Evolutionary conservation across 768 basidiomycete species (phyloP).

Genomic region (Russula griseocarnosa): DNA sequence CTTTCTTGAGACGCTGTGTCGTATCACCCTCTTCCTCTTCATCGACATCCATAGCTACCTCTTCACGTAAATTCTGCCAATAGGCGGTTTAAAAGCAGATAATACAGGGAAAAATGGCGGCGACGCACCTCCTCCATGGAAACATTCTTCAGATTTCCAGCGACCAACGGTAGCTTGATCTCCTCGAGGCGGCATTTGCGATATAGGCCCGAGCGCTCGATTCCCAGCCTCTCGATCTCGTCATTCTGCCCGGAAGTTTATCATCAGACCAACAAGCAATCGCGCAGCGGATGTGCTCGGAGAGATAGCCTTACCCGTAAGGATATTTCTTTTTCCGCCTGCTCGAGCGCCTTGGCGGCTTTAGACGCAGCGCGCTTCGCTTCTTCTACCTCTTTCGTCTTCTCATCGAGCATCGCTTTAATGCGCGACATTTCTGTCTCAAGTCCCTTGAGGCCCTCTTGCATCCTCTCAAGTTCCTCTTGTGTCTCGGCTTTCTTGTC

Average conservation of each 20-base stretch:
- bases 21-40: slow-evolving; percentile 62
- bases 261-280: background rate
- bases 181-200: slow-evolving; percentile 93
- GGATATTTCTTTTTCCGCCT: slow-evolving; percentile 86
- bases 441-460: slow-evolving; percentile 51
- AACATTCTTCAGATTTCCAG: slow-evolving; percentile 78
- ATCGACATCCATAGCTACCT: slow-evolving; percentile 89
- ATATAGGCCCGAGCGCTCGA: slow-evolving; percentile 84
- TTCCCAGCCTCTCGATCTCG: slow-evolving; percentile 81
- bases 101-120: background rate
- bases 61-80: slow-evolving; percentile 69
- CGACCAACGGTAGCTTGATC: slow-evolving; percentile 70
- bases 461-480: slow-evolving; percentile 56
- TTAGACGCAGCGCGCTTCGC: slow-evolving; percentile 67
- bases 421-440: slow-evolving; percentile 58
- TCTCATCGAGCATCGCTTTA: slow-evolving; percentile 66
- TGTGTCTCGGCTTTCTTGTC: slow-evolving; percentile 52
- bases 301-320: slow-evolving; percentile 49
- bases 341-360: slow-evolving; percentile 74
- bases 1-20: slow-evolving; percentile 59
- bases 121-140: slow-evolving; percentile 87
- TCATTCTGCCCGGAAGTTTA: slow-evolving; percentile 53
- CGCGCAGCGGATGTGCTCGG: background rate
- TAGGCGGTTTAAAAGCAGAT: background rate
- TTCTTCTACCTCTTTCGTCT: slow-evolving; percentile 68